phyloP scores from a whole-genome alignment of 257 asterid genomes.

The Solanum lignicaule region DNA sequence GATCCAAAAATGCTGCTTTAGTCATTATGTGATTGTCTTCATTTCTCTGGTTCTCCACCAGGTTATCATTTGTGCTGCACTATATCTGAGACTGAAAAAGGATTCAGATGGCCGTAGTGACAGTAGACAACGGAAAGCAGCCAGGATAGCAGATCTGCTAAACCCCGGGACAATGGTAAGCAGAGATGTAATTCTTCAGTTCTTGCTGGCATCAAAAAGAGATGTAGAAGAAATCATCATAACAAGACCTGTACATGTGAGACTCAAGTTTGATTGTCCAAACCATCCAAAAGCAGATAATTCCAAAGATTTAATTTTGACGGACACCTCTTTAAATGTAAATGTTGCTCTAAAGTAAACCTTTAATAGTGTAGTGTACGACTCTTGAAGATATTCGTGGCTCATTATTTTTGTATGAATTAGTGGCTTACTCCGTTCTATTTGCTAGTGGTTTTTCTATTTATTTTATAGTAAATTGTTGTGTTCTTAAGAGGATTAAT shows the following conservation, averaged over 20 bases:
- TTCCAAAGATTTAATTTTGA: slow-evolving; percentile 35
- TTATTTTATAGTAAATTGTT: neutral
- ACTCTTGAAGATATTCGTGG: neutral
- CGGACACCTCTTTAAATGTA: slow-evolving; percentile 49
- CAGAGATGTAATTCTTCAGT: slow-evolving; percentile 33
- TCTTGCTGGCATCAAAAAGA: slow-evolving; percentile 32
- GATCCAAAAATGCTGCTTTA: neutral
- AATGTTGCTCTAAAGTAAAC: slow-evolving; percentile 30
- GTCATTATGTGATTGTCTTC: neutral
- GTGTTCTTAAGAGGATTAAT: neutral
- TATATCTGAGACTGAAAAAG: slow-evolving; percentile 57
- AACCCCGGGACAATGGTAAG: slow-evolving; percentile 31
- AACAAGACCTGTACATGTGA: slow-evolving; percentile 55
- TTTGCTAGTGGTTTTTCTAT: neutral
- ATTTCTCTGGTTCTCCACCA: slow-evolving; percentile 16
- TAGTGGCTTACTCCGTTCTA: neutral
- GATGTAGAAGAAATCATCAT: slow-evolving; percentile 48
- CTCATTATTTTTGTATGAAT: neutral
- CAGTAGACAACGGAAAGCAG: slow-evolving; percentile 22
- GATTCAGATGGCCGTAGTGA: slow-evolving; percentile 14
- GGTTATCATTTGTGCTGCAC: slow-evolving; percentile 59
- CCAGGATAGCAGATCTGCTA: slow-evolving; percentile 42
- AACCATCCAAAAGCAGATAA: slow-evolving; percentile 59
- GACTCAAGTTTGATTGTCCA: slow-evolving; percentile 44
- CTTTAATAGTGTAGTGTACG: neutral